Evolutionary conservation across 202 grass and related monocot species (phyloP).

Genomic region (Brachypodium distachyon): DNA sequence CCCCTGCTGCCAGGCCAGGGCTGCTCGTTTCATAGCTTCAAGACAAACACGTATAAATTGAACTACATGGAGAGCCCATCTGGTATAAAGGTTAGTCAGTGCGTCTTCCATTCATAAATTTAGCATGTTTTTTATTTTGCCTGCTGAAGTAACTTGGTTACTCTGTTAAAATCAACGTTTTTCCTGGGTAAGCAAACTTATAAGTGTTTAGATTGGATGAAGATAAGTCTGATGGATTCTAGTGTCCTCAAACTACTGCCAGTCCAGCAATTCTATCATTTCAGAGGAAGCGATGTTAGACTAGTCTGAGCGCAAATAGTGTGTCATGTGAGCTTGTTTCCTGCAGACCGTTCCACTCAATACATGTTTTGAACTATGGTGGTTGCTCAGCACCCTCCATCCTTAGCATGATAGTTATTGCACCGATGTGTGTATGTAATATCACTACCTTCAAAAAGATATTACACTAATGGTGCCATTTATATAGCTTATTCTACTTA

Average conservation of each 20-base stretch:
- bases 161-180: not conserved
- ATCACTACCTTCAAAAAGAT: not conserved
- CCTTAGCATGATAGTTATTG: not conserved
- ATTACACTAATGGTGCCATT: not conserved
- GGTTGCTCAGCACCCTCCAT: not conserved
- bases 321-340: not conserved
- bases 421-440: not conserved
- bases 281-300: not conserved
- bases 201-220: not conserved
- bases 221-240: not conserved
- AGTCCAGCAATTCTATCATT: not conserved
- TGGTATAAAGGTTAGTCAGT: slow-evolving; percentile 68
- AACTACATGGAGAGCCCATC: slow-evolving; percentile 91
- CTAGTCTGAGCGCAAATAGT: not conserved
- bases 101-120: not conserved
- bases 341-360: not conserved
- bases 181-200: not conserved
- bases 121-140: not conserved
- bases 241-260: not conserved
- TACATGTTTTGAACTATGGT: not conserved
- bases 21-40: slow-evolving; percentile 87
- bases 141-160: not conserved
- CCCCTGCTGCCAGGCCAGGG: slow-evolving; percentile 76
- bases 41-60: slow-evolving; percentile 89
- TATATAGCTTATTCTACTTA: slow-evolving; percentile 87